These are phyloP conservation scores for Ramicandelaber brevisporus DNA, from an alignment of 192 early-diverging fungal genomes.

Conservation along the genomic window DNA sequence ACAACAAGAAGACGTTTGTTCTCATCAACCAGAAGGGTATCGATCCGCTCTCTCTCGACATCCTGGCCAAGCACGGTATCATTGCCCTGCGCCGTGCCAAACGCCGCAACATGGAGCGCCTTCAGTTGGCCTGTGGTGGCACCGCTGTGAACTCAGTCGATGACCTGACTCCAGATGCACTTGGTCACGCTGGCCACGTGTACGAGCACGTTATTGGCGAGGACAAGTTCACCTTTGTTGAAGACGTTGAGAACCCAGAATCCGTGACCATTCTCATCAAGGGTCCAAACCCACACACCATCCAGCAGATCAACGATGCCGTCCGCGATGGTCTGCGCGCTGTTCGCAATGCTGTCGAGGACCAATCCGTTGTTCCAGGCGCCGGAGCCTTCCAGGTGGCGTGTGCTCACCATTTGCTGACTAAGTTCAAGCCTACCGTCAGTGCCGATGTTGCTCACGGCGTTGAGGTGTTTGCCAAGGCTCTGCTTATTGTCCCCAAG, in stretches of 20 bases:
- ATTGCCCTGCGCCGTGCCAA: conserved; percentile 88
- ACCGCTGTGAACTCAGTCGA: conserved; percentile 94
- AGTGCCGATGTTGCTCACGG: conserved; percentile 92
- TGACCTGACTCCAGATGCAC: conserved; percentile 55
- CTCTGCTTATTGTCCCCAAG: conserved; percentile 89
- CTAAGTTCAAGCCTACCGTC: conserved; percentile 67
- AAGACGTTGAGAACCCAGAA: conserved; percentile 73
- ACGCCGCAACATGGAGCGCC: conserved; percentile 97
- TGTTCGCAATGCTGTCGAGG: conserved; percentile 96
- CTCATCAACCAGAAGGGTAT: conserved; percentile 99
- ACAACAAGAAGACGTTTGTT: conserved; percentile 65
- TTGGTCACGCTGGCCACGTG: conserved; percentile 77
- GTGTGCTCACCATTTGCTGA: conserved; percentile 46
- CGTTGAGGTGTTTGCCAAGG: conserved; percentile 89
- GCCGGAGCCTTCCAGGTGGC: conserved; percentile 94
- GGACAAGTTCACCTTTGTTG: conserved; percentile 97
- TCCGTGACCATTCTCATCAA: conserved; percentile 89
- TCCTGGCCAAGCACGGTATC: conserved; percentile 87
- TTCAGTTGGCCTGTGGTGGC: conserved; percentile 89
- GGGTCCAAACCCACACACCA: conserved; percentile 79
- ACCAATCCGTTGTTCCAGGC: conserved; percentile 66
- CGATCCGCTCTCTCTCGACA: conserved; percentile 88
- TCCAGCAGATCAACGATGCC: conserved; percentile 90
- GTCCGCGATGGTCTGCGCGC: conserved; percentile 93
- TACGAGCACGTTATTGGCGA: conserved; percentile 95